These are phyloP conservation scores for Pelagomonas calceolata DNA, from an alignment of 108 stramenopile species.

Conservation along the genomic window DNA sequence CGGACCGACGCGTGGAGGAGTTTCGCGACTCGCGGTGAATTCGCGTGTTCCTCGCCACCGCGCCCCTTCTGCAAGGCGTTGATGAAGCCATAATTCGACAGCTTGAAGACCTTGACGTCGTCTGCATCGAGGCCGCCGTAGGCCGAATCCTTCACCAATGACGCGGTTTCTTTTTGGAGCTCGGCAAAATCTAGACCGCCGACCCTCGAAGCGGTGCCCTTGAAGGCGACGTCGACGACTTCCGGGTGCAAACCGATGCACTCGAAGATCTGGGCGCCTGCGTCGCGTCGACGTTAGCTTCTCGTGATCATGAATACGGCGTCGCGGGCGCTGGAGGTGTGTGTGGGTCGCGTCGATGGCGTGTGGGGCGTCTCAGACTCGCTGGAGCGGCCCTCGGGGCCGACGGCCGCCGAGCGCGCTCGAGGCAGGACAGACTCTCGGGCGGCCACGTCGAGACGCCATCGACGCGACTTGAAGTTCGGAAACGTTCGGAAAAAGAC, in stretches of 20 bases:
- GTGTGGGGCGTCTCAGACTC: no score
- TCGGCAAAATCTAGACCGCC: constrained; percentile 62
- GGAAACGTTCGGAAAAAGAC: no score
- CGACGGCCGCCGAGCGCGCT: no score
- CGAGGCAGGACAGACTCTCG: no score
- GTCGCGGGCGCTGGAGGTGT: no score
- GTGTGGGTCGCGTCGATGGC: no score
- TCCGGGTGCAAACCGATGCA: constrained; percentile 79
- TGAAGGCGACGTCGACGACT: constrained; percentile 39
- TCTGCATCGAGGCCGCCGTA: neutral
- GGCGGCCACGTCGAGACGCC: no score
- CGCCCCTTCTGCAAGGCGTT: constrained; percentile 61
- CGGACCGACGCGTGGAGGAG: constrained; percentile 50
- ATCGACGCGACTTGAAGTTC: no score
- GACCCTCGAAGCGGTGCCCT: constrained; percentile 35
- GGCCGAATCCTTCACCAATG: neutral
- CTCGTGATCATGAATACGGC: no score
- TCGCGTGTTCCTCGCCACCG: constrained; percentile 83
- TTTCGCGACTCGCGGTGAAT: constrained; percentile 79
- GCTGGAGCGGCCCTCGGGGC: no score
- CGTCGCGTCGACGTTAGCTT: no score
- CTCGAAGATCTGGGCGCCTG: constrained; percentile 95
- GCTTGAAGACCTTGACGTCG: constrained; percentile 29
- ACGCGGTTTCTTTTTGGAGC: constrained; percentile 55
- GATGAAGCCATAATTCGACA: constrained; percentile 76